These are phyloP conservation scores for Tricholoma terreum DNA, from an alignment of 768 basidiomycete species.

Conservation along the genomic window DNA sequence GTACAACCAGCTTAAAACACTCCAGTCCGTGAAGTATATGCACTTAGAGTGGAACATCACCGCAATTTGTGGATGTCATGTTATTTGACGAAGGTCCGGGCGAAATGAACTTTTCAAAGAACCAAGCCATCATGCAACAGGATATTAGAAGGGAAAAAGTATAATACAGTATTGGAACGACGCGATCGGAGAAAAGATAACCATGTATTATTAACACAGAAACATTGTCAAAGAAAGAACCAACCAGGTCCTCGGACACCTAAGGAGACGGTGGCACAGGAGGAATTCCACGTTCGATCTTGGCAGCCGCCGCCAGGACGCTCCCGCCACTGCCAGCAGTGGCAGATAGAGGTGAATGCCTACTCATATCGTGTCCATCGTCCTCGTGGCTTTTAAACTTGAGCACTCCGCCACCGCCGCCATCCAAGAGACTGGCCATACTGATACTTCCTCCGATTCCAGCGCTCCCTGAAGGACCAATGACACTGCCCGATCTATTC, in stretches of 20 bases:
- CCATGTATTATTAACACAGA: neutral
- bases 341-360: conserved; percentile 4
- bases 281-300: conserved; percentile 21
- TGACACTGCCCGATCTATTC: conserved; percentile 31
- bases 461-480: conserved; percentile 16
- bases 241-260: neutral
- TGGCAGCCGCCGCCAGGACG: conserved; percentile 27
- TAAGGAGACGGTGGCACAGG: conserved; percentile 9
- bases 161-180: neutral
- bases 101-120: too few relatives aligned
- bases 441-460: conserved; percentile 21
- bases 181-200: too few relatives aligned
- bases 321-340: conserved; percentile 10
- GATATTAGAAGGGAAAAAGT: too few relatives aligned
- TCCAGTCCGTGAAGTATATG: too few relatives aligned
- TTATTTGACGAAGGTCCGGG: too few relatives aligned
- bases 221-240: neutral
- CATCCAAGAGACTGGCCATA: conserved; percentile 15
- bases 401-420: conserved; percentile 20
- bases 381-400: conserved; percentile 16
- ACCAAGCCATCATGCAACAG: too few relatives aligned
- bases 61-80: too few relatives aligned
- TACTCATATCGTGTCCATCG: conserved; percentile 9
- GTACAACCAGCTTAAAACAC: too few relatives aligned
- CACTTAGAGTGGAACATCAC: too few relatives aligned